Percentiles rank a stretch among this genome's conserved stretches.
Conservation (phyloP, 192 early-diverging fungal genomes). For the Glomus cerebriforme region DNA sequence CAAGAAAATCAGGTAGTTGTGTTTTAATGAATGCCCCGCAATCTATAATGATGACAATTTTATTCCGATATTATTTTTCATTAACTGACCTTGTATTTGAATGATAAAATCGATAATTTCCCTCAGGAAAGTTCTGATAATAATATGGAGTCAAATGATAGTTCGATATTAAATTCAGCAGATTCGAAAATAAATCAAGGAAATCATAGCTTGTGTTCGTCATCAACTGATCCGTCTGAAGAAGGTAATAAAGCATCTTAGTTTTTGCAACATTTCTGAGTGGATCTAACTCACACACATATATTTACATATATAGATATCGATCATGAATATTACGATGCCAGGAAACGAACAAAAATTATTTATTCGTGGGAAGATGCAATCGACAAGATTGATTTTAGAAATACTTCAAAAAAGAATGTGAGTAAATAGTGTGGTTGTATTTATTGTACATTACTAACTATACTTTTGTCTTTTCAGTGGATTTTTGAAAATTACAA, state of each 20-base stretch:
- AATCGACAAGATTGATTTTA: constrained; percentile 29
- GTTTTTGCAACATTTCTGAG: constrained; percentile 25
- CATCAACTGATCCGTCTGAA: constrained; percentile 17
- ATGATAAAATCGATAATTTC: too few species aligned
- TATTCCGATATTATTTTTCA: too few species aligned
- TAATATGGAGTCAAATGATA: too few species aligned
- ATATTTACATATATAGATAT: constrained; percentile 12
- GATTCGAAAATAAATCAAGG: constrained; percentile 3
- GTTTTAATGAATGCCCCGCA: too few species aligned
- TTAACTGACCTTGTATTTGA: too few species aligned
- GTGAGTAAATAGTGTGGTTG: constrained; percentile 27
- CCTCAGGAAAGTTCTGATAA: too few species aligned
- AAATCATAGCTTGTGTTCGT: too few species aligned
- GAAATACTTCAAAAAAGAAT: constrained; percentile 23
- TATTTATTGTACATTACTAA: constrained; percentile 23
- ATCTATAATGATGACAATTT: too few species aligned
- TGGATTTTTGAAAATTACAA: constrained; percentile 24
- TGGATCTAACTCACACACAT: constrained; percentile 18
- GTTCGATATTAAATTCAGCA: background rate
- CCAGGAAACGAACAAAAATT: constrained; percentile 24
- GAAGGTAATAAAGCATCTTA: constrained; percentile 13
- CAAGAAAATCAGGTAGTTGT: too few species aligned
- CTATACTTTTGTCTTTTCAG: constrained; percentile 23
- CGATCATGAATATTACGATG: constrained; percentile 23
- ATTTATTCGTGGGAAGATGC: constrained; percentile 21